Evolutionary conservation across 352 stramenopile genomes (phyloP), one percentile per base, ranked within the genome.

Genomic region (Globisporangium splendens): DNA sequence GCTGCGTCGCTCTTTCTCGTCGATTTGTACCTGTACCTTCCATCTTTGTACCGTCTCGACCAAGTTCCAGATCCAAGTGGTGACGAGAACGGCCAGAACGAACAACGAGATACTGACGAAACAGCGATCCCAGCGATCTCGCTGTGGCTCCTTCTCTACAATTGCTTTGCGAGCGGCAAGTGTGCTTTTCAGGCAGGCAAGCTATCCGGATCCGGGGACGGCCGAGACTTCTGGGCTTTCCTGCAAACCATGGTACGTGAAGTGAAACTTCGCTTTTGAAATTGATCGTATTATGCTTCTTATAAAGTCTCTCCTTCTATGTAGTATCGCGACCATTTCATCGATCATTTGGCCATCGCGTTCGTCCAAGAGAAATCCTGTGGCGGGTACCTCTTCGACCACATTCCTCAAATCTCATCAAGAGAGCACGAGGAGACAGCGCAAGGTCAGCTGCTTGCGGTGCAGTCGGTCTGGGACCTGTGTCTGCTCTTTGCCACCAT

Each of bases 21-120:
- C 48, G 84, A 93, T 42, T 65, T 89, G 46, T 82, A 77, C 48
- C 49, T 93, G 1, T 83, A 89, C 38, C 66, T 92, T 22, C 84
- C 80, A 14, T 77, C 76, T 24, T 89, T 78, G 1, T 80, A 93
- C 59, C 63, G 65, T 14, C 22, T 79, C 15, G 50, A 67, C 4
- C 17, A 62, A 6, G 21, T 39, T 12, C 21, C 8, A 24, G 38
- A 44, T 31, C 17, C 48, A 2, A 28, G 1, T 21, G 17, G 15
- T 39, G n/a, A 39, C 24, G 17, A 43, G 41, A 48, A 12, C 10
- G 18, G 1, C 20, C 18, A 35, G 48, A 15, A 24, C 22, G 17
- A 42, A 46, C n/a, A 35, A 8, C 10, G n/a, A n/a, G n/a, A n/a
- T n/a, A n/a, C 10, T 35, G 28, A 35, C 8, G 28, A 6, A 35